Conservation (phyloP, 805 yeast genomes). For the Sugiyamaella valdiviana region DNA sequence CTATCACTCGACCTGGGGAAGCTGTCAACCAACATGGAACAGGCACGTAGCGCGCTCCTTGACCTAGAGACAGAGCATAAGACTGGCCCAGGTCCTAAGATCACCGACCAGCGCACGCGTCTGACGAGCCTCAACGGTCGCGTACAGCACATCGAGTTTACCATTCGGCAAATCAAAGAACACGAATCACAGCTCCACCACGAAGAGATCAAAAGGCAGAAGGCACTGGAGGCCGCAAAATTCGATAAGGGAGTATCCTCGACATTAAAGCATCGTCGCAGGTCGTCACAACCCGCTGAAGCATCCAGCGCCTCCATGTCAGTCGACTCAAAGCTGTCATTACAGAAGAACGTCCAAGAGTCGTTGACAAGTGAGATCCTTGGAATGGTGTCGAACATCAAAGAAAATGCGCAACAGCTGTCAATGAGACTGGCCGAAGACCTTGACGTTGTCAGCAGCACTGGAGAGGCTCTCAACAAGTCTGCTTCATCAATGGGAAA, state of each 20-base stretch:
- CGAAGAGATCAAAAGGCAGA: not conserved
- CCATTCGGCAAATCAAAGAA: constrained; percentile 8
- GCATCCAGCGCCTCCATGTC: constrained; percentile 6
- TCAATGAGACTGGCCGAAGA: constrained; percentile 35
- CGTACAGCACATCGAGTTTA: constrained; percentile 10
- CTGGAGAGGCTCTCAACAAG: constrained; percentile 32
- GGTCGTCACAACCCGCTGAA: not conserved
- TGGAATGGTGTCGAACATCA: constrained; percentile 43
- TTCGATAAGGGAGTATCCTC: not conserved
- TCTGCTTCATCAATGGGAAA: constrained; percentile 31
- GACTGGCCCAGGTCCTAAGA: not conserved
- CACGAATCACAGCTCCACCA: constrained; percentile 5
- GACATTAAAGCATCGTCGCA: constrained; percentile 2
- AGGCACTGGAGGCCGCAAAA: constrained; percentile 1
- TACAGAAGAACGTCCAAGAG: constrained; percentile 36
- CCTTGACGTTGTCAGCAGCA: constrained; percentile 28
- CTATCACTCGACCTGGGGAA: constrained; percentile 17
- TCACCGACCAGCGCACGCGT: constrained; percentile 2
- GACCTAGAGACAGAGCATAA: constrained; percentile 13
- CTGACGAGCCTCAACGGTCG: constrained; percentile 15
- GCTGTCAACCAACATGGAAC: constrained; percentile 17
- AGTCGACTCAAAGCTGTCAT: constrained; percentile 22
- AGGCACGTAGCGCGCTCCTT: constrained; percentile 17
- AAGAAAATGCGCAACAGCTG: constrained; percentile 42
- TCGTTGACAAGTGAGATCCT: constrained; percentile 44